phyloP scores from a whole-genome alignment of 75 land plant species.

The Picea glauca region DNA sequence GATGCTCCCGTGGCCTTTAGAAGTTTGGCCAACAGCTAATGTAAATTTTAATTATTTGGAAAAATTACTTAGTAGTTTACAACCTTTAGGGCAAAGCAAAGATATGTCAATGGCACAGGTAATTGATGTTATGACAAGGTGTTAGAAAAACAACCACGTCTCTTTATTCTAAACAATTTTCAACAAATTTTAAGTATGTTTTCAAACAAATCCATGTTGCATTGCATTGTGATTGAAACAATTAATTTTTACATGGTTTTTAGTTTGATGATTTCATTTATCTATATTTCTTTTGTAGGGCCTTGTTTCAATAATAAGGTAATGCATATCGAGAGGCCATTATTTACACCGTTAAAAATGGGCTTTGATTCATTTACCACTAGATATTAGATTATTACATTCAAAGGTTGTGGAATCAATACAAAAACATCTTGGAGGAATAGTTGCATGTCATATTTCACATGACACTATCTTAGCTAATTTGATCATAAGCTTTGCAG shows the following conservation, averaged over 20 bases:
- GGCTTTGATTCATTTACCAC: no score
- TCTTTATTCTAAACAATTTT: slow-evolving; percentile 90
- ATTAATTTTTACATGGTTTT: background rate
- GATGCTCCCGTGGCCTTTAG: slow-evolving; percentile 86
- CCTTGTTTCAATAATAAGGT: no score
- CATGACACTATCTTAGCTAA: no score
- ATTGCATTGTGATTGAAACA: background rate
- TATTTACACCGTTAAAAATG: no score
- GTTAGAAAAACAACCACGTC: slow-evolving; percentile 94
- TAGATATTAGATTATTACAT: no score
- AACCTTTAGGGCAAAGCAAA: slow-evolving; percentile 72
- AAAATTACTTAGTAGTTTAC: slow-evolving; percentile 70
- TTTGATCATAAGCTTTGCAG: no score
- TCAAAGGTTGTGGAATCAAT: no score
- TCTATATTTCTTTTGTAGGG: no score
- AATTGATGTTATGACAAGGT: slow-evolving; percentile 98
- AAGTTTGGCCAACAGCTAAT: slow-evolving; percentile 99
- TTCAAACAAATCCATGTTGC: background rate
- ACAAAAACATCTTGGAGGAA: no score
- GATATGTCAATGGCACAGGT: slow-evolving; percentile 96
- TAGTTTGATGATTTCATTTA: no score
- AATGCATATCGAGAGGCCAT: no score
- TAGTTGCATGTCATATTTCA: no score
- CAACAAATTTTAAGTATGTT: slow-evolving; percentile 89
- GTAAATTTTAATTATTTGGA: slow-evolving; percentile 96